phyloP scores from a whole-genome alignment of 2,329 filamentous ascomycete species.

The Verticillium longisporum region DNA sequence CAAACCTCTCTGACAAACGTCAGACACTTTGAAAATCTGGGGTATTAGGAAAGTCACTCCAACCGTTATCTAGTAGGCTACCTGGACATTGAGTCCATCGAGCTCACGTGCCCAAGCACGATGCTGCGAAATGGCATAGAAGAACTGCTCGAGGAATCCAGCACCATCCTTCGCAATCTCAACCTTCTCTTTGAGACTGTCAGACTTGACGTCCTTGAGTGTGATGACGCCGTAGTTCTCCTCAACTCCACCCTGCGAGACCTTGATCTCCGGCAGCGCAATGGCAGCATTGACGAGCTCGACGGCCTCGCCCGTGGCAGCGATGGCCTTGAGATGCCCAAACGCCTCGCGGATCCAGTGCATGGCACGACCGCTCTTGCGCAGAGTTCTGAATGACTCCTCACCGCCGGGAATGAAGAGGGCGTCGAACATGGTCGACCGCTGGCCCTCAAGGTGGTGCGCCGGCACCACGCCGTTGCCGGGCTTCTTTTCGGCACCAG shows the following conservation, averaged over 20 bases:
- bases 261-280: constrained; percentile 30
- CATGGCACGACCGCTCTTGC: constrained; percentile 63
- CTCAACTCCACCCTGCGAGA: constrained; percentile 40
- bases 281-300: constrained; percentile 49
- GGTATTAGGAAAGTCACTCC: not conserved
- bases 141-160: constrained; percentile 66
- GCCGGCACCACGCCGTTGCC: constrained; percentile 57
- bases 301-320: constrained; percentile 66
- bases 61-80: constrained; percentile 54
- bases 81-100: constrained; percentile 57
- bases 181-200: constrained; percentile 54
- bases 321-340: constrained; percentile 74
- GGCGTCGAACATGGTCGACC: constrained; percentile 76
- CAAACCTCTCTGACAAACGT: too few species aligned
- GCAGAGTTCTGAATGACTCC: constrained; percentile 54
- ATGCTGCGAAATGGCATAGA: constrained; percentile 63
- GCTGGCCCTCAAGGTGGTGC: constrained; percentile 73
- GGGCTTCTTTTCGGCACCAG: constrained; percentile 44
- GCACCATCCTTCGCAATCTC: constrained; percentile 59
- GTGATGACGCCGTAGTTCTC: constrained; percentile 78
- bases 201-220: constrained; percentile 42
- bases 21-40: too few species aligned
- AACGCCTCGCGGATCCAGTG: constrained; percentile 79
- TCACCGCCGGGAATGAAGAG: constrained; percentile 69
- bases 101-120: constrained; percentile 68